These are phyloP conservation scores for Oemleria cerasiformis DNA, from an alignment of 306 rosid species.

Conservation along the genomic window DNA sequence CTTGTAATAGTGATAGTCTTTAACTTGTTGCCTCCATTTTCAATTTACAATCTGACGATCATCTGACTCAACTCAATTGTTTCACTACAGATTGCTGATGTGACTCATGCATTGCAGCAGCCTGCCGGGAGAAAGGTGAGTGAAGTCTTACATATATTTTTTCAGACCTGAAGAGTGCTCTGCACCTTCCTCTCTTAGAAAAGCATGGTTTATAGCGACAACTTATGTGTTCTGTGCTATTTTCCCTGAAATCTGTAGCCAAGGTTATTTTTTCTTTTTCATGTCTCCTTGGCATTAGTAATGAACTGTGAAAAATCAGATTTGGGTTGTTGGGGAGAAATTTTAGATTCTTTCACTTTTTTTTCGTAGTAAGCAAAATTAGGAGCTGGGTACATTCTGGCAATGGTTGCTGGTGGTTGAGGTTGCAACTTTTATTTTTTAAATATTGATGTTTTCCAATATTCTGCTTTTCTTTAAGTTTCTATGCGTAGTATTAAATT, in stretches of 20 bases:
- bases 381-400: background rate
- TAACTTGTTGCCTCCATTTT: constrained; percentile 4
- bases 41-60: constrained; percentile 18
- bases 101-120: constrained; percentile 91
- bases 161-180: background rate
- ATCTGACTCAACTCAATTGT: constrained; percentile 11
- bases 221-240: background rate
- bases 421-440: background rate
- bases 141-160: constrained; percentile 3
- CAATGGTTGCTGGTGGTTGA: background rate
- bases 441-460: no score
- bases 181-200: background rate
- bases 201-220: background rate
- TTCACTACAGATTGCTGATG: constrained; percentile 76
- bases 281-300: background rate
- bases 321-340: background rate
- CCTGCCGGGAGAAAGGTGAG: constrained; percentile 94
- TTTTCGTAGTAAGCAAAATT: background rate
- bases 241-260: background rate
- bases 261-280: background rate
- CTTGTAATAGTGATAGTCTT: constrained; percentile 4
- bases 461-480: background rate
- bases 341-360: background rate
- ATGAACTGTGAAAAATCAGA: constrained; percentile 1
- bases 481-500: background rate